Conservation (phyloP, 1,284 basidiomycete species). For the Ustilago crameri region DNA sequence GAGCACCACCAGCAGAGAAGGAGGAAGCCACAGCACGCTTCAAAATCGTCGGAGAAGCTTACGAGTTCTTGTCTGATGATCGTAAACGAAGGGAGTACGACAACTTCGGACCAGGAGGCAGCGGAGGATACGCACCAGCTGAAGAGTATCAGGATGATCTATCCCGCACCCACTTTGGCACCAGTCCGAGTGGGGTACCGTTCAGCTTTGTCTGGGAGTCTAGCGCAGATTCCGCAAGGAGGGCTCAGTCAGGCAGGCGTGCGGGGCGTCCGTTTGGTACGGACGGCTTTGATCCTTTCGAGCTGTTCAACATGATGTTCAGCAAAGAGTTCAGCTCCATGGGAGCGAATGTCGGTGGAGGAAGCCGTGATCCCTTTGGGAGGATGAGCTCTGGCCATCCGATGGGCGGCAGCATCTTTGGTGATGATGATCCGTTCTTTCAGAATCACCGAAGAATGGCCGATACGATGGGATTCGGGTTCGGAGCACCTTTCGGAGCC, state of each 20-base stretch:
- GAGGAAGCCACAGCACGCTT: slow-evolving; percentile 57
- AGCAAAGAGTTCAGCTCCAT: slow-evolving; percentile 36
- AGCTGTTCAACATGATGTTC: slow-evolving; percentile 65
- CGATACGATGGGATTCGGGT: slow-evolving; percentile 47
- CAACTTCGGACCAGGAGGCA: slow-evolving; percentile 16
- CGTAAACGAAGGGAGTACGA: slow-evolving; percentile 57
- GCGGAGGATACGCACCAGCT: slow-evolving; percentile 2
- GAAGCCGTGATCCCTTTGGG: slow-evolving; percentile 16
- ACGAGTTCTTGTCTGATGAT: slow-evolving; percentile 60
- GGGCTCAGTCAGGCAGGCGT: slow-evolving; percentile 48
- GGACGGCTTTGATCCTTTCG: slow-evolving; percentile 59
- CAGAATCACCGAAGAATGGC: slow-evolving; percentile 55
- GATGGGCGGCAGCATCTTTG: slow-evolving; percentile 33
- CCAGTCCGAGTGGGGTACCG: slow-evolving; percentile 50
- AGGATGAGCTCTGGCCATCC: slow-evolving; percentile 9
- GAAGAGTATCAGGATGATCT: slow-evolving; percentile 28
- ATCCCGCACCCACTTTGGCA: slow-evolving; percentile 46
- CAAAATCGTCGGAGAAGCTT: slow-evolving; percentile 62
- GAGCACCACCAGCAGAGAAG: slow-evolving; percentile 52
- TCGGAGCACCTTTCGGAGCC: slow-evolving; percentile 22
- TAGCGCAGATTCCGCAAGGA: slow-evolving; percentile 59
- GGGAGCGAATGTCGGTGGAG: slow-evolving; percentile 16
- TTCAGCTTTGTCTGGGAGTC: slow-evolving; percentile 63
- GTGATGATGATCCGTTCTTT: slow-evolving; percentile 49
- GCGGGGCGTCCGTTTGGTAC: slow-evolving; percentile 49